Percentiles rank a stretch among this genome's conserved stretches.
Evolutionary conservation across 345 rosid species (phyloP).

Genomic region (Psidium guajava): DNA sequence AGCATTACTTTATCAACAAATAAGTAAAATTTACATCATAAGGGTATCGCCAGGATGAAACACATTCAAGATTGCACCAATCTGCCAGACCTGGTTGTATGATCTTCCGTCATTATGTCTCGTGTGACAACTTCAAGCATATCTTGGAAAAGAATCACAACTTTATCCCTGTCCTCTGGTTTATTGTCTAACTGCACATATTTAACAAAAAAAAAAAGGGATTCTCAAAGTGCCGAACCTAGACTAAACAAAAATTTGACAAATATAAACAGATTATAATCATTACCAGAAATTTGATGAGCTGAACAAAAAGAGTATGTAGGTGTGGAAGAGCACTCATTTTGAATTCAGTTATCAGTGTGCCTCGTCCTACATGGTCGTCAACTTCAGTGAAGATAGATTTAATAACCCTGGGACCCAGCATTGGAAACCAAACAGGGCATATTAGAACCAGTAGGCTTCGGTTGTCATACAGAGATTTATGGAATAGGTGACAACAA

Average conservation of each 20-base stretch:
- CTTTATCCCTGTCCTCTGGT: constrained; percentile 63
- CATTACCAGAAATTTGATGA: constrained; percentile 77
- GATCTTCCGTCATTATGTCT: constrained; percentile 85
- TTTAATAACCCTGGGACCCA: constrained; percentile 57
- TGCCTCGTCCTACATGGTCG: constrained; percentile 15
- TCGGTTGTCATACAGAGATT: background rate
- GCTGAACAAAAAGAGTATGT: constrained; percentile 72
- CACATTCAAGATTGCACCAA: background rate
- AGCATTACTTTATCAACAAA: background rate
- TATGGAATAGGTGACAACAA: background rate
- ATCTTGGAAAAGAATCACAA: constrained; percentile 94
- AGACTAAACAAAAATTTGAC: background rate
- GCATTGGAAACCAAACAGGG: constrained; percentile 1
- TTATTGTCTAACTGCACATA: constrained; percentile 56
- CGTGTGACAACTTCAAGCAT: constrained; percentile 93
- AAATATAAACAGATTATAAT: background rate
- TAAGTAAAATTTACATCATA: constrained; percentile 1
- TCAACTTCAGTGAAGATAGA: constrained; percentile 55
- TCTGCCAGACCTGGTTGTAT: constrained; percentile 42
- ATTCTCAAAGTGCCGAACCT: background rate
- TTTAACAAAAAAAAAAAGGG: background rate
- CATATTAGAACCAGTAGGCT: background rate
- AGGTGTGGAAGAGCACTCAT: constrained; percentile 93
- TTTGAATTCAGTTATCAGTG: constrained; percentile 44
- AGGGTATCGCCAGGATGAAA: background rate